Evolutionary conservation across 2,329 filamentous ascomycete genomes (phyloP), one percentile per base, ranked within the genome.

Genomic region (Blastomyces emzantsi): DNA sequence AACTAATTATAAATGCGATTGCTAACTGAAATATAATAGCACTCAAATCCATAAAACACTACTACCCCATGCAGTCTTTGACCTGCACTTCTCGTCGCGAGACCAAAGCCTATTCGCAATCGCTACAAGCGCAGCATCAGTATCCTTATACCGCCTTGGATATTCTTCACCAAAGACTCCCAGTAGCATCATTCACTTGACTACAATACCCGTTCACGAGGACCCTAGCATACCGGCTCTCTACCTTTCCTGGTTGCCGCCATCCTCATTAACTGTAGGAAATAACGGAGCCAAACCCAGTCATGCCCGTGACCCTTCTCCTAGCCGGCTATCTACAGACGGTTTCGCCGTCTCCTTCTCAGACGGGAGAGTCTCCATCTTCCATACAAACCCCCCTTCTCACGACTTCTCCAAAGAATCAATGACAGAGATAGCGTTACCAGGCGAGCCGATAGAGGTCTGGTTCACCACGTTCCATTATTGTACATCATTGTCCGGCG

Each of bases 61-160:
- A 5, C 85, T 89, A 28, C 83, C 86, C 3, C 90, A 87, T 61
- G 92, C 90, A 6, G 83, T 97, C 36, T 82, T 97, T 62, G 92
- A 97, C 73, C 79, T 97, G 39, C 90, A 92, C 69, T 97, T 97
- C 74, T 85, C 87, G 65, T 85, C 83, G 1, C 71, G 76, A 61
- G 73, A 80, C 62, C 77, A 75, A 60, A 80, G 81, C 39, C 76
- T 89, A 3, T 81, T 96, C 62, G 91, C 86, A 11, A 85, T 88
- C 2, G 90, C 90, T 9, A 90, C 89, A 1, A 96, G 91, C 66
- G 90, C 88, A 73, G 67, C 76, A 88, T 55, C 69, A 22, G 69
- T 76, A 2, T 67, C 73, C 5, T 65, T 79, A 9, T 80, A 80
- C 56, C 69, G 73, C 17, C 66, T 75, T 47, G 69, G 67, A 52